Conservation (phyloP, 164 flowering plant genomes). For the Aristolochia fimbriata region DNA sequence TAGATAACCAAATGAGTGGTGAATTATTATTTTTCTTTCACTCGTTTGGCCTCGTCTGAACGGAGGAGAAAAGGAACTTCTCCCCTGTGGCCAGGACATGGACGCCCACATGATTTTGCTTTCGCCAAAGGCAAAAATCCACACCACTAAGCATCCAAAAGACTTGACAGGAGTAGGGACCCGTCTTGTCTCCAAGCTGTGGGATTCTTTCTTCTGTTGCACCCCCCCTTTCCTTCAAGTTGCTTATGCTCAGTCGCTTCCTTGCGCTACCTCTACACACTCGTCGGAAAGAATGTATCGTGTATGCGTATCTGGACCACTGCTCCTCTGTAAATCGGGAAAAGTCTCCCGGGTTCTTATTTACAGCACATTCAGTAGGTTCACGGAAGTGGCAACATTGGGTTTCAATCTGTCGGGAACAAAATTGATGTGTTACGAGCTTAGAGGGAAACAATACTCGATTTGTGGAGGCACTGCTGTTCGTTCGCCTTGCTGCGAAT, state of each 20-base stretch:
- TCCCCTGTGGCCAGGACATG: background rate
- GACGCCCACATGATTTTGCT: constrained; percentile 14
- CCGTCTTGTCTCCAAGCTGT: constrained; percentile 11
- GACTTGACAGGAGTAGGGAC: constrained; percentile 7
- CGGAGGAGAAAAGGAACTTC: constrained; percentile 4
- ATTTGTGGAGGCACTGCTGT: too few species aligned
- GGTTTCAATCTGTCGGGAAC: too few species aligned
- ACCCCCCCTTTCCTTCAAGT: too few species aligned
- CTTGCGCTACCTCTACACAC: background rate
- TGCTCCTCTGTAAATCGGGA: too few species aligned
- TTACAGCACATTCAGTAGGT: too few species aligned
- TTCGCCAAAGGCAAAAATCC: constrained; percentile 1
- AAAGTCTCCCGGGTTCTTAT: too few species aligned
- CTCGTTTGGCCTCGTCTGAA: constrained; percentile 4
- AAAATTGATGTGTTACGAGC: too few species aligned
- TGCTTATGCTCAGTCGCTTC: background rate
- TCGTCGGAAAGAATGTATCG: too few species aligned
- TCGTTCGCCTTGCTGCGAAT: too few species aligned
- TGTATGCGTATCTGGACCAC: too few species aligned
- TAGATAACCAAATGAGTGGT: constrained; percentile 18
- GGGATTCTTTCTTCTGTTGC: constrained; percentile 1
- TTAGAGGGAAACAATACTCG: too few species aligned
- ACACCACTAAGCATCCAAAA: constrained; percentile 1
- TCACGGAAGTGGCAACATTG: too few species aligned
- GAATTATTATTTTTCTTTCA: constrained; percentile 12